Conservation (phyloP, 768 basidiomycete genomes). For the Heimioporus sp. region DNA sequence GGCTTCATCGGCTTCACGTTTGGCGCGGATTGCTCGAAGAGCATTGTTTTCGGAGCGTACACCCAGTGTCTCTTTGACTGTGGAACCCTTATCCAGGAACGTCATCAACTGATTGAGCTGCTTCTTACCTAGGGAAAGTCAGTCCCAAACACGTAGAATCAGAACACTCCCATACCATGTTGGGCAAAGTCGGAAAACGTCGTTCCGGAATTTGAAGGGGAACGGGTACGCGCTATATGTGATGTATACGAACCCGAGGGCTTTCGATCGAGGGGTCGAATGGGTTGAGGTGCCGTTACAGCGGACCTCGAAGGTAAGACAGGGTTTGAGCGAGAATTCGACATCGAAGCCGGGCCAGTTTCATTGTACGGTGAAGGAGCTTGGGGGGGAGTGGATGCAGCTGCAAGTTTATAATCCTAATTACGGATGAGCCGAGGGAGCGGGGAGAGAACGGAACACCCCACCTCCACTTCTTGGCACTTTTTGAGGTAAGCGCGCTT, state of each 20-base stretch:
- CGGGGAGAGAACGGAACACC: conserved; percentile 10
- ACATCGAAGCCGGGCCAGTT: conserved; percentile 25
- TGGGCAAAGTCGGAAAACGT: conserved; percentile 86
- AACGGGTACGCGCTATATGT: conserved; percentile 58
- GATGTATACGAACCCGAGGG: conserved; percentile 53
- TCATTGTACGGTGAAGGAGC: conserved; percentile 33
- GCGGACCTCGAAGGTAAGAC: conserved; percentile 47
- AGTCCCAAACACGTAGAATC: neutral
- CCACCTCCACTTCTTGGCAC: conserved; percentile 84
- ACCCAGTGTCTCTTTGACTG: conserved; percentile 58
- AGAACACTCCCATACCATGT: conserved; percentile 48
- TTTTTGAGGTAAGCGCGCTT: conserved; percentile 81
- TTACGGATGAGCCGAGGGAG: conserved; percentile 7
- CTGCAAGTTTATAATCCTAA: conserved; percentile 64
- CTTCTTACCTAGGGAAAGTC: conserved; percentile 60
- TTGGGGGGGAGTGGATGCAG: conserved; percentile 33
- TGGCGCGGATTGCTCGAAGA: conserved; percentile 74
- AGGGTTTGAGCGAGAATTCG: conserved; percentile 44
- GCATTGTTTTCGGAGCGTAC: conserved; percentile 61
- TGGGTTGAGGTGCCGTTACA: conserved; percentile 70
- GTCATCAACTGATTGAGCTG: conserved; percentile 85
- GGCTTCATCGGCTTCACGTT: conserved; percentile 90
- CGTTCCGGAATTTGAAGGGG: conserved; percentile 77
- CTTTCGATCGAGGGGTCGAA: conserved; percentile 71
- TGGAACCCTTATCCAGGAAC: conserved; percentile 75